These are phyloP conservation scores for Acacia crassicarpa DNA, from an alignment of 306 rosid species.

Conservation along the genomic window DNA sequence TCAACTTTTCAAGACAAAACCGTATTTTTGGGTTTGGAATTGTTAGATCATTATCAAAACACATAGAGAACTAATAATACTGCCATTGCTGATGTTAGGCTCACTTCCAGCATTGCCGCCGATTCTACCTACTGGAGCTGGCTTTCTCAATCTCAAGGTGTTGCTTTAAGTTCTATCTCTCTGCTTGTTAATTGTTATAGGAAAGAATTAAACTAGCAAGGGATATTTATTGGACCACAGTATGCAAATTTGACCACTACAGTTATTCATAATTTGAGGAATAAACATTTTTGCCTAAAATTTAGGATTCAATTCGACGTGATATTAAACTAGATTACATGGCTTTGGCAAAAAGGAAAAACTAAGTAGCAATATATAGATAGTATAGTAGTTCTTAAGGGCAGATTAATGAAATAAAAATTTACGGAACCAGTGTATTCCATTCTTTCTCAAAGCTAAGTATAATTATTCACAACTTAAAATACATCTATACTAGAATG, in stretches of 20 bases:
- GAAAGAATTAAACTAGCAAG: neutral
- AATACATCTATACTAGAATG: too few species aligned
- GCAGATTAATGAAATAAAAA: too few species aligned
- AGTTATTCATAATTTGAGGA: neutral
- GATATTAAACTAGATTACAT: neutral
- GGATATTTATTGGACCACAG: neutral
- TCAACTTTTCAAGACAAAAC: too few species aligned
- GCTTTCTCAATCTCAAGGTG: slow-evolving; percentile 67
- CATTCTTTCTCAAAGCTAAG: too few species aligned
- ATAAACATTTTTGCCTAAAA: neutral
- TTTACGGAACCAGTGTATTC: too few species aligned
- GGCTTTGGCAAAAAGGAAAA: too few species aligned
- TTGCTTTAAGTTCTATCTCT: neutral
- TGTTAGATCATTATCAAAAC: too few species aligned
- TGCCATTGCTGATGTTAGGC: slow-evolving; percentile 81
- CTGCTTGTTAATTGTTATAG: neutral
- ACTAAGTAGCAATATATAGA: too few species aligned
- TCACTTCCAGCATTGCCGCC: slow-evolving; percentile 71
- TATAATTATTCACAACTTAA: too few species aligned
- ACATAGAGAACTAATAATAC: too few species aligned
- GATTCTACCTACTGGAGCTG: slow-evolving; percentile 76
- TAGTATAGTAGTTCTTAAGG: too few species aligned
- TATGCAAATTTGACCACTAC: neutral
- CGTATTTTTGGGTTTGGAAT: too few species aligned
- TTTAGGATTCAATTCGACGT: neutral